Evolutionary conservation across 495 filamentous ascomycete species (phyloP), one percentile per base, ranked within the genome.

Genomic region (Durotheca rogersii): DNA sequence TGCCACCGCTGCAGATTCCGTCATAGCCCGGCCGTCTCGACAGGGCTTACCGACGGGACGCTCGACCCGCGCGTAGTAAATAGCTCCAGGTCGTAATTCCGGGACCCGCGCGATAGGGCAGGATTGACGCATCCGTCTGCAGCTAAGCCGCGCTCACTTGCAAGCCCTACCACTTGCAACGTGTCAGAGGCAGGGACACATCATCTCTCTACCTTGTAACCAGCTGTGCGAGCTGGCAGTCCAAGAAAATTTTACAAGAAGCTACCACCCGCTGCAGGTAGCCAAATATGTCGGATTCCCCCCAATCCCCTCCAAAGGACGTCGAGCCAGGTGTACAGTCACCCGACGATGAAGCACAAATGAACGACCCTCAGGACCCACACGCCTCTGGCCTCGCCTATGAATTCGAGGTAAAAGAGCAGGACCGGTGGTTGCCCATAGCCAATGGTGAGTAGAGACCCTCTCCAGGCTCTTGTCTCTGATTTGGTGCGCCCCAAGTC

Each of bases 341-440:
- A 77, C 85, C 86, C 78, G 89, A 94, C 74, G 89, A 95, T 69
- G 78, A 77, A 70, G 74, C 71, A 73, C 74, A 77, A 74, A 79
- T 80, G 76, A 78, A 78, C 65, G 77, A 80, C 62, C 70, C 70
- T 68, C 72, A 76, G 62, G 78, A 81, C 72, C 77, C 77, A 78
- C 77, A 78, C 64, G 70, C 73, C 67, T 68, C 67, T 67, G 75
- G 69, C 62, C 73, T 75, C 67, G 66, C 80, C 77, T 90, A 86
- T 78, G 93, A 97, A 75, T 95, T 97, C 71, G 93, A 98, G 75
- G 94, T 98, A 72, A 98, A 98, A 78, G 93, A 98, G 73, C 93
- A 98, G 72, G 93, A 98, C 75, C 79, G 93, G 79, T 98, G 93
- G 93, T 85, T 98, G 72, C 93, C 93, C 73, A 98, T 98, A 83